Percentiles rank a stretch among this genome's conserved stretches.
Conservation (phyloP, 1,284 basidiomycete genomes). For the Volvariella surrecta region DNA sequence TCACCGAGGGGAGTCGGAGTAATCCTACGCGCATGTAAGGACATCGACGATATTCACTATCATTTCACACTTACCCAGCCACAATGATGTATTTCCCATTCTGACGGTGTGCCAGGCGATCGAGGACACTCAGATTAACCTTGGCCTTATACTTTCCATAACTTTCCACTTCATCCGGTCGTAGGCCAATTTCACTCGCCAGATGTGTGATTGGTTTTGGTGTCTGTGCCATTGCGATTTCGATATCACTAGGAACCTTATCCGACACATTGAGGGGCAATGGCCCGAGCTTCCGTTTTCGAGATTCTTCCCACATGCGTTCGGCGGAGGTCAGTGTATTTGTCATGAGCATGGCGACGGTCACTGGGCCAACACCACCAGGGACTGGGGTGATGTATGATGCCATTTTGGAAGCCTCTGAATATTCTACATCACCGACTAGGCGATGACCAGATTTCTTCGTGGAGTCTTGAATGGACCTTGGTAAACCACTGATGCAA, state of each 20-base stretch:
- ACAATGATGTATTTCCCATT: constrained; percentile 98
- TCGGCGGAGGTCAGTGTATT: constrained; percentile 88
- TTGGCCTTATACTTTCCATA: constrained; percentile 98
- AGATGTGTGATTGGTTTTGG: constrained; percentile 86
- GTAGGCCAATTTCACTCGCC: constrained; percentile 85
- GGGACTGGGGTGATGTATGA: constrained; percentile 96
- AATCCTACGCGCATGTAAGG: constrained; percentile 53
- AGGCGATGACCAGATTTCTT: constrained; percentile 96
- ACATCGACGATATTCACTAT: not conserved
- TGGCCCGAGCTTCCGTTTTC: constrained; percentile 66
- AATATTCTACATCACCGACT: constrained; percentile 93
- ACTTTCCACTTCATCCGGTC: constrained; percentile 83
- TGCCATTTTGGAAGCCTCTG: constrained; percentile 69
- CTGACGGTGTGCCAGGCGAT: constrained; percentile 79
- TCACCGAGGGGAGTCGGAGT: constrained; percentile 97
- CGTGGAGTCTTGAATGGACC: constrained; percentile 23
- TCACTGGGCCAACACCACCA: constrained; percentile 99
- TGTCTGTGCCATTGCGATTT: constrained; percentile 91
- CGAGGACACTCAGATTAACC: constrained; percentile 84
- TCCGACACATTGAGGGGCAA: constrained; percentile 73
- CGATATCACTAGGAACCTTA: constrained; percentile 93
- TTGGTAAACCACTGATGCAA: constrained; percentile 1
- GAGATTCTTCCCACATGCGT: constrained; percentile 65
- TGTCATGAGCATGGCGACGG: constrained; percentile 96
- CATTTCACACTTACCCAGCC: constrained; percentile 52